Base-by-base conservation (phyloP, 2,329 filamentous ascomycete genomes). In the Pseudovirgaria hyperparasitica region DNA sequence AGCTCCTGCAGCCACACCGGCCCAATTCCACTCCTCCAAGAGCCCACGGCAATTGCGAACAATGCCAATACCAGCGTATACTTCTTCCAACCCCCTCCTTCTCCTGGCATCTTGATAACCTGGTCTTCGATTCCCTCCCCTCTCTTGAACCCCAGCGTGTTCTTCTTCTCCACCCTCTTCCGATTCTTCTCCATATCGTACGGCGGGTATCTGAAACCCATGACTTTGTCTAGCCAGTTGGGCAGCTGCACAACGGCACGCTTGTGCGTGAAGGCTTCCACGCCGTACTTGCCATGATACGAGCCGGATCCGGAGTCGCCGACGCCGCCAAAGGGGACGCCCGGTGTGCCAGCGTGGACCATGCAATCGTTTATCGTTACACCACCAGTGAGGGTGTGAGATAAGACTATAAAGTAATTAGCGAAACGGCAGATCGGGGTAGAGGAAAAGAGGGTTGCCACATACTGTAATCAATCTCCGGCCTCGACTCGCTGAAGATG, bases 351-450 rank as follows among this genome's bases (percentile, higher is more conserved):
- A 25, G 49, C 48, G 33, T 68, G 65, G 22, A 63, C 45, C 34
- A 57, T 52, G 20, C 54, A 48, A 37, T 66, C 63, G 40, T 69
- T 68, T 41, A 66, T 46, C 9, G 61, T 65, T 27, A 66, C 63
- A 11, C 63, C 63, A 5, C 65, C 65, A 5, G 63, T 67, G 10
- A 52, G 57, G 25, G 58, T 55, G 31, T 45, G 45, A 20, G 41
- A 35, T 18, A 57, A 33, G 16, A 60, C 22, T 24, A 24, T n/a
- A 5, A 10, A 5, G 16, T 4, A 12, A 9, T 5, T 11, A 9
- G n/a, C n/a, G n/a, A n/a, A n/a, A 11, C 10, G 10, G 9, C 10
- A 15, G 5, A 13, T n/a, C 5, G 22, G 5, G 10, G 13, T 24
- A 9, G 22, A 13, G 9, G 9, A 24, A 14, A 12, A 6, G 10